Base-by-base conservation (phyloP, 768 basidiomycete species). In the Pleurotus sapidus region DNA sequence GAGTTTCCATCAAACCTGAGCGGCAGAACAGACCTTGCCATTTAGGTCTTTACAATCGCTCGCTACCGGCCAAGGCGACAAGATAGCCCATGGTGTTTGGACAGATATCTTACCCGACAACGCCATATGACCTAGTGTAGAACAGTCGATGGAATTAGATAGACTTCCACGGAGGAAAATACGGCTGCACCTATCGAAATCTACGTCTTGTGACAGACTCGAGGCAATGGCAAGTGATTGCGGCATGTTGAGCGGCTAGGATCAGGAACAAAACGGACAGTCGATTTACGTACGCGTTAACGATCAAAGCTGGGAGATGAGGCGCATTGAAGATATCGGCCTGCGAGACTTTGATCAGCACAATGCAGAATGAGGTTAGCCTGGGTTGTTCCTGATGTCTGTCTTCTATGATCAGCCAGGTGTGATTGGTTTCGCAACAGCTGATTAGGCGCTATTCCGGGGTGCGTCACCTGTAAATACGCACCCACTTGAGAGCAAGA, bases 201-300 rank as follows among this genome's bases (percentile, higher is more conserved):
- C 51, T 30, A 42, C 39, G 51, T 54, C 51, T 40, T 42, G 51
- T 40, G 51, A 54, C 51, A 54, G 39, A 54, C 51, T 54, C 51
- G 51, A 54, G 51, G 51, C 51, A 51, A 17, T 7, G 23, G n/a
- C 49, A 51, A 51, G 49, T 14, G 39, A 23, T 18, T 54, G 51
- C 42, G 20, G 24, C 17, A n/a, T 7, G 23, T 24, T 23, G 18
- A 23, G 34, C 12, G 24, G 23, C 9, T 18, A 39, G 51, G 3
- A 54, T 43, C 51, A 54, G 51, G 51, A 54, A 54, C 39, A 25
- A 30, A 30, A 43, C 51, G 38, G 38, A 54, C 14, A n/a, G 18
- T 18, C 17, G 17, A 17, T 54, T 54, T 39, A 54, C 51, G 39
- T 54, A 53, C 37, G 15, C 18, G 15, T 24, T 15, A n/a, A 18